These are phyloP conservation scores for Neltuma alba DNA, from an alignment of 306 rosid genomes.

Conservation along the genomic window DNA sequence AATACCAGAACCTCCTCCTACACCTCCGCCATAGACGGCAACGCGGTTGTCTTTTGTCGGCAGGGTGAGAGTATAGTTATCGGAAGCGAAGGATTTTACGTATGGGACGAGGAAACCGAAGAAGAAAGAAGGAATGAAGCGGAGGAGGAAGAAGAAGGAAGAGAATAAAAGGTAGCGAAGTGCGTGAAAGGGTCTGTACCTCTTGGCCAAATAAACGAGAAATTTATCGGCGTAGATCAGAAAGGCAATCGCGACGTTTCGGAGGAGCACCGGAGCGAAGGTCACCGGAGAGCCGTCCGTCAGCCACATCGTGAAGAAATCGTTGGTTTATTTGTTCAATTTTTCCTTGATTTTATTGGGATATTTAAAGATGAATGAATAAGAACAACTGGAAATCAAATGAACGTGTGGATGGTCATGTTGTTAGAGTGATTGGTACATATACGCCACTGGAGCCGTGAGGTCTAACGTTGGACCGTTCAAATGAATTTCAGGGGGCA, in stretches of 20 bases:
- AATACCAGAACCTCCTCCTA: constrained; percentile 35
- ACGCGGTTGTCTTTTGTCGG: constrained; percentile 5
- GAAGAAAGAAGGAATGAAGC: constrained; percentile 51
- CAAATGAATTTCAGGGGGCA: background rate
- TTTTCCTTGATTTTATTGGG: background rate
- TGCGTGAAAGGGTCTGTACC: constrained; percentile 49
- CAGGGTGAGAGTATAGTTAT: background rate
- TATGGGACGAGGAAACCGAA: constrained; percentile 3
- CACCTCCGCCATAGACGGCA: background rate
- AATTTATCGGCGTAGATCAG: constrained; percentile 47
- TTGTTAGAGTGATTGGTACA: background rate
- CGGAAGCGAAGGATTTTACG: background rate
- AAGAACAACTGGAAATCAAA: background rate
- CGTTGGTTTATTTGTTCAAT: background rate
- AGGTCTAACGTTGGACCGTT: background rate
- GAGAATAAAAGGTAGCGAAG: constrained; percentile 42
- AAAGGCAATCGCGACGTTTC: constrained; percentile 45
- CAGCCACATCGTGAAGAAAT: constrained; percentile 13
- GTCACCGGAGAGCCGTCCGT: constrained; percentile 41
- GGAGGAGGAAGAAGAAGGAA: constrained; percentile 48
- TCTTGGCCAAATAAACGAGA: constrained; percentile 34
- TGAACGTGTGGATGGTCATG: background rate
- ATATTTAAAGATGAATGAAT: background rate
- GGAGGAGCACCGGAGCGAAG: constrained; percentile 51
- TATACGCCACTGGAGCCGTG: background rate